Base-by-base conservation (phyloP, 352 stramenopile genomes). In the Pythium periplocum region DNA sequence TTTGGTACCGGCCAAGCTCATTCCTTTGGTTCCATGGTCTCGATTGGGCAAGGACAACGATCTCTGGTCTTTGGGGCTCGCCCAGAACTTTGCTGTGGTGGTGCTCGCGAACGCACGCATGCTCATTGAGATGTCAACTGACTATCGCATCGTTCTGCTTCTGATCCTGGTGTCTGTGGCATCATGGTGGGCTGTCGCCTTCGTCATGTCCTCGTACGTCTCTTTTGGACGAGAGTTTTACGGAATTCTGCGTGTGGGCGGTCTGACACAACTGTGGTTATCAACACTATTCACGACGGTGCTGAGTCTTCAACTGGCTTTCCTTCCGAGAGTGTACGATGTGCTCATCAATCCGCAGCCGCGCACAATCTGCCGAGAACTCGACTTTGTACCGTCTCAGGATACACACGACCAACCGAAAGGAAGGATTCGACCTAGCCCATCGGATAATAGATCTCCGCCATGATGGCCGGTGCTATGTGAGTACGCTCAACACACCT, bases 221-320 rank as follows among this genome's bases (percentile, higher is more conserved):
- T 62, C 68, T 3, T 87, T 87, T 43, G 70, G 76, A 1, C 73
- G 75, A 31, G 71, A 86, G 51, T 85, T 87, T 51, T 89, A 83
- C 45, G 69, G 71, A 5, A 73, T 86, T 45, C 36, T 87, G 11
- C 65, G 57, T 32, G 63, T 78, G 30, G 73, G 71, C 4, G 62
- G 55, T 3, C 51, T 73, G 55, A 75, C 73, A 4, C 73, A 78
- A 8, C 53, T 75, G 6, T 59, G 72, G 3, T 53, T 86, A 0
- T 59, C 74, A 31, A 69, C 61, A 1, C 9, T 63, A 1, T 67
- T 83, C 33, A 80, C 68, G 49, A 61, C 55, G 0, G 53, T 66
- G 32, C 44, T 59, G 2, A 70, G 70, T 10, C 48, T 83, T 12
- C 45, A 63, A 4, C 39, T 66, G n/a, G 57, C 66, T 1, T 71